Conservation (phyloP, 352 stramenopile species). For the Phytophthora pinifolia region DNA sequence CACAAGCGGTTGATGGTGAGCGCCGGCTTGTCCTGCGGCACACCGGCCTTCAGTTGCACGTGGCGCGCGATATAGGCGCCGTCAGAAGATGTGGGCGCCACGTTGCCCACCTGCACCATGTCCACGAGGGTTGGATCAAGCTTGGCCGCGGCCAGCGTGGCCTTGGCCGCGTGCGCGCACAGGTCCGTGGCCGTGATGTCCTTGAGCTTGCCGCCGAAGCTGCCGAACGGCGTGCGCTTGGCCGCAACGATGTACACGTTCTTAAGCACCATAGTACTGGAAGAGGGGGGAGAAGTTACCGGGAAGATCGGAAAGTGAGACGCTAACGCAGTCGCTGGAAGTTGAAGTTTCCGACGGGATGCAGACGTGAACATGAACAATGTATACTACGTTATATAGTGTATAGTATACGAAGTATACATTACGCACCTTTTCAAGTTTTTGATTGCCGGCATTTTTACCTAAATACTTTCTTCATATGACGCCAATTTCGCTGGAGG, state of each 20-base stretch:
- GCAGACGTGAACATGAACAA: slow-evolving; percentile 25
- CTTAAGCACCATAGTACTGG: slow-evolving; percentile 56
- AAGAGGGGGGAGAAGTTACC: neutral
- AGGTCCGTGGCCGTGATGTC: slow-evolving; percentile 91
- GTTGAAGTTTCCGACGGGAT: slow-evolving; percentile 23
- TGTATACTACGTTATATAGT: no score
- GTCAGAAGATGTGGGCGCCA: slow-evolving; percentile 94
- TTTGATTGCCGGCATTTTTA: no score
- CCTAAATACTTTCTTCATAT: slow-evolving; percentile 91
- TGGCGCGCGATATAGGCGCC: slow-evolving; percentile 95
- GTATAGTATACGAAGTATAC: no score
- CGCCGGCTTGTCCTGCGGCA: slow-evolving; percentile 89
- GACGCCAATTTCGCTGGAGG: slow-evolving; percentile 58
- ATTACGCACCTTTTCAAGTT: no score
- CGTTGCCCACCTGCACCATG: slow-evolving; percentile 95
- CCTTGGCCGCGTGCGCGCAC: slow-evolving; percentile 83
- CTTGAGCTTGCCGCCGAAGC: slow-evolving; percentile 95
- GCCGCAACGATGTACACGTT: slow-evolving; percentile 95
- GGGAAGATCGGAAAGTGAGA: slow-evolving; percentile 23
- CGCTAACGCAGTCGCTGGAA: slow-evolving; percentile 8
- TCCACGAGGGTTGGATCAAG: slow-evolving; percentile 92
- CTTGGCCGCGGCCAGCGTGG: slow-evolving; percentile 69
- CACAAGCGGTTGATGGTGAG: slow-evolving; percentile 98
- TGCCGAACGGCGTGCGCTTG: slow-evolving; percentile 95
- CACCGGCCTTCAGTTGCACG: slow-evolving; percentile 91